A percentile compares a stretch with the other conserved stretches of the same genome.
Conservation (phyloP, 306 rosid species). For the Quercus bicolor region DNA sequence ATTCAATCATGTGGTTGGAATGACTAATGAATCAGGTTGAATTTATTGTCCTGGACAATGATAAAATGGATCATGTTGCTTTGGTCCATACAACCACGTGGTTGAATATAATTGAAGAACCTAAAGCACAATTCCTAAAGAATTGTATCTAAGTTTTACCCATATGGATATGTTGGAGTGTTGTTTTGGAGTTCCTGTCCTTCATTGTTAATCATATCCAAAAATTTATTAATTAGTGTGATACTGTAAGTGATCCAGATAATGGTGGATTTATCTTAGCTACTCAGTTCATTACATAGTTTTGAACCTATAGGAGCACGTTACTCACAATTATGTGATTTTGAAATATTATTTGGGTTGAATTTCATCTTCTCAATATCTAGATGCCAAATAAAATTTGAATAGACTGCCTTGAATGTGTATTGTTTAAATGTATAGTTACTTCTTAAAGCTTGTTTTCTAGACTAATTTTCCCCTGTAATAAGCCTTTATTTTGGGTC, state of each 20-base stretch:
- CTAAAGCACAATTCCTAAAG: too few species aligned
- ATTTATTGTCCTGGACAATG: too few species aligned
- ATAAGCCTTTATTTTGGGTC: not conserved
- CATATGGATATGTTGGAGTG: not conserved
- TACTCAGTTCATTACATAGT: not conserved
- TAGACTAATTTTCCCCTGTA: not conserved
- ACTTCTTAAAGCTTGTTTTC: not conserved
- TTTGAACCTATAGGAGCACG: not conserved
- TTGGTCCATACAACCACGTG: too few species aligned
- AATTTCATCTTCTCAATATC: not conserved
- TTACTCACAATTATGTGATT: not conserved
- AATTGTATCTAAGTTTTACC: not conserved
- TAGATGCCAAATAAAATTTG: not conserved
- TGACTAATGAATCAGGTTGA: too few species aligned
- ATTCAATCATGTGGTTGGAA: too few species aligned
- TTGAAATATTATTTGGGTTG: not conserved
- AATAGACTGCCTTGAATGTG: not conserved
- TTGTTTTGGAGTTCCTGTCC: not conserved
- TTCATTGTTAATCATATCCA: not conserved
- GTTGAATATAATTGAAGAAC: too few species aligned
- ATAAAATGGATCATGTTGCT: too few species aligned
- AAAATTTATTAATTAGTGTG: not conserved
- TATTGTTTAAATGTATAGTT: not conserved
- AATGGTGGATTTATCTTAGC: not conserved
- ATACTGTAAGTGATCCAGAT: not conserved